Percentiles rank a stretch among this genome's conserved stretches.
These are phyloP conservation scores for Desmodesmus armatus DNA, from an alignment of 139 green algal species.

Conservation along the genomic window DNA sequence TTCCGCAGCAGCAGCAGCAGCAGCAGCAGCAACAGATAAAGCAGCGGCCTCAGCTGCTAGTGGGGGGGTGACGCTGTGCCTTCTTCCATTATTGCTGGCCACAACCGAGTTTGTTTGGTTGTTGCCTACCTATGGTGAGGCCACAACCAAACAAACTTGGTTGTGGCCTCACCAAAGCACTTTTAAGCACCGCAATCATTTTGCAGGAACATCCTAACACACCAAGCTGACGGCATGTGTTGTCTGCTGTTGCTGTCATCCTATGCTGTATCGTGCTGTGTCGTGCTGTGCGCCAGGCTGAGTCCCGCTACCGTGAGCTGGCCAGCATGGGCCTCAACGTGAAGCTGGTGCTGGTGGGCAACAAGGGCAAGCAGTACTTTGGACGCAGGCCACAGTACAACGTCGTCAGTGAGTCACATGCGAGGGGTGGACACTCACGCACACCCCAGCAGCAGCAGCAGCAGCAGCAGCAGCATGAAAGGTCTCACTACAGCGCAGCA, in stretches of 20 bases:
- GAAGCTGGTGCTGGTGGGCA: conserved; percentile 90
- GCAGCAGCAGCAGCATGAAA: background rate
- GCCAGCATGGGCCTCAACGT: conserved; percentile 84
- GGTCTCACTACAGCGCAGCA: background rate
- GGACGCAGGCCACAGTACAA: conserved; percentile 88
- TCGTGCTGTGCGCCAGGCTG: conserved; percentile 63
- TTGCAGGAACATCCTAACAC: background rate
- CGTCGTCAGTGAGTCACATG: conserved; percentile 73
- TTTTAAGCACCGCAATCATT: background rate
- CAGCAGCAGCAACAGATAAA: background rate
- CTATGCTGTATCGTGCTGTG: background rate
- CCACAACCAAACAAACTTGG: background rate
- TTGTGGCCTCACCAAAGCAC: background rate
- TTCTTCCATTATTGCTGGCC: background rate
- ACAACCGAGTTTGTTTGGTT: background rate
- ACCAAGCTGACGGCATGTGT: background rate
- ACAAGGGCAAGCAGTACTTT: conserved; percentile 96
- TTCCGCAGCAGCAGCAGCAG: background rate
- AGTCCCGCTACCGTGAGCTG: conserved; percentile 91
- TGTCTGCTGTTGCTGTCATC: conserved; percentile 11
- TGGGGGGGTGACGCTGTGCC: background rate
- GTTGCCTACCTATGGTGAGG: background rate
- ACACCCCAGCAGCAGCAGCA: background rate
- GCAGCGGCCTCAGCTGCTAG: background rate
- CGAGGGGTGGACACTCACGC: background rate